A percentile compares a stretch with the other conserved stretches of the same genome.
phyloP scores from a whole-genome alignment of 768 basidiomycete species.

The Chalciporus sphaerocephalus region DNA sequence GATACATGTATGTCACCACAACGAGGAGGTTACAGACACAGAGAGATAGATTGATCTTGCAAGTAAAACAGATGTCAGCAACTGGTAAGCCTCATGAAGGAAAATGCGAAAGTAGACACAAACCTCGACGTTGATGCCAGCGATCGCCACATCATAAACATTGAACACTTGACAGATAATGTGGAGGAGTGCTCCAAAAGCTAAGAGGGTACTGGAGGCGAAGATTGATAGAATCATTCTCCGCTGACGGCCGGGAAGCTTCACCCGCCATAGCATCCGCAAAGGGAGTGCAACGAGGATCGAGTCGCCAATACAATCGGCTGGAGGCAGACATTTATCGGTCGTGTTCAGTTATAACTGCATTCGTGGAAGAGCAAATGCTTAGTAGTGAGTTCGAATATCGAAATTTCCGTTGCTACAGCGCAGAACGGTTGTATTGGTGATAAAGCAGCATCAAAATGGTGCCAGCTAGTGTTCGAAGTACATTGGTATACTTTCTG shows the following conservation, averaged over 20 bases:
- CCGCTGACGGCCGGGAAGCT: constrained; percentile 2
- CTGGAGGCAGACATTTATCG: background rate
- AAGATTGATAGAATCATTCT: constrained; percentile 6
- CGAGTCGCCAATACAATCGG: constrained; percentile 4
- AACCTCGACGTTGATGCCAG: constrained; percentile 4
- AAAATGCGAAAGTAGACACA: background rate
- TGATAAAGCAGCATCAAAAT: too few species aligned
- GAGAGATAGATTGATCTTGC: constrained; percentile 6
- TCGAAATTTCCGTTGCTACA: background rate
- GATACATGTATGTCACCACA: constrained; percentile 10
- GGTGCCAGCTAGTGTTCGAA: constrained; percentile 4
- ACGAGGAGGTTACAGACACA: constrained; percentile 14
- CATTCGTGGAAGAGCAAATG: too few species aligned
- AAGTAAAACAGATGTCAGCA: too few species aligned
- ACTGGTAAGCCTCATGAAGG: too few species aligned
- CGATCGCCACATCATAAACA: background rate
- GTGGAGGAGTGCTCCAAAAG: too few species aligned
- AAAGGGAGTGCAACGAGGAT: constrained; percentile 9
- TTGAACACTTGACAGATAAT: too few species aligned
- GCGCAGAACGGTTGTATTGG: background rate
- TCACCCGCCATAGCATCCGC: constrained; percentile 5
- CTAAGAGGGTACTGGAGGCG: too few species aligned
- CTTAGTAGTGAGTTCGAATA: constrained; percentile 10
- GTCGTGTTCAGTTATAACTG: background rate
- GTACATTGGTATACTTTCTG: constrained; percentile 7